These are phyloP conservation scores for Globisporangium sylvaticum DNA, from an alignment of 352 stramenopile genomes.

Conservation along the genomic window DNA sequence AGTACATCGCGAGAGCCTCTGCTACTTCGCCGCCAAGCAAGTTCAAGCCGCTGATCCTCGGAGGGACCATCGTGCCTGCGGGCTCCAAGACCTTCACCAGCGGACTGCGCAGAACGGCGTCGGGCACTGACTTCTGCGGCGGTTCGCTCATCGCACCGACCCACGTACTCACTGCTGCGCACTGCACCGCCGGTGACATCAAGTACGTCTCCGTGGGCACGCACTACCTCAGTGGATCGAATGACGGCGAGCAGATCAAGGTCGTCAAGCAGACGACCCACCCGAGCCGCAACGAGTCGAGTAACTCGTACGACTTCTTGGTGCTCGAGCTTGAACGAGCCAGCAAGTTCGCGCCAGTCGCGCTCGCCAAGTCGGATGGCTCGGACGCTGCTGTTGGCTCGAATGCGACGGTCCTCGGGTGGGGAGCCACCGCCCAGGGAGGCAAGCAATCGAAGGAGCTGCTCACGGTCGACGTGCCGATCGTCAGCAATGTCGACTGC, in stretches of 20 bases:
- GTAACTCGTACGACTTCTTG: slow-evolving; percentile 52
- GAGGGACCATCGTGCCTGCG: slow-evolving; percentile 31
- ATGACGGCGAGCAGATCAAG: slow-evolving; percentile 43
- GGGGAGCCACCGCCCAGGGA: slow-evolving; percentile 4
- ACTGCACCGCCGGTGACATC: slow-evolving; percentile 39
- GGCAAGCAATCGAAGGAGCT: slow-evolving; percentile 27
- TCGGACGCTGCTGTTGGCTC: slow-evolving; percentile 19
- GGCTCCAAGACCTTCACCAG: slow-evolving; percentile 51
- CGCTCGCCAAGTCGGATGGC: slow-evolving; percentile 25
- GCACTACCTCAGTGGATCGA: slow-evolving; percentile 39
- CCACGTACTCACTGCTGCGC: slow-evolving; percentile 58
- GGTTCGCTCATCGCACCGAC: slow-evolving; percentile 61
- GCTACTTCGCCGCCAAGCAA: slow-evolving; percentile 3
- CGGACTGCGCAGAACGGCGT: slow-evolving; percentile 30
- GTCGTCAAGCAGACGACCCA: slow-evolving; percentile 45
- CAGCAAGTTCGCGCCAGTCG: slow-evolving; percentile 35
- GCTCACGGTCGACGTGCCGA: slow-evolving; percentile 31
- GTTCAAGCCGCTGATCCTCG: slow-evolving; percentile 38
- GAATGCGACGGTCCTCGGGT: slow-evolving; percentile 37
- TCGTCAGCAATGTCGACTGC: slow-evolving; percentile 40
- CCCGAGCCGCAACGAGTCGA: slow-evolving; percentile 38
- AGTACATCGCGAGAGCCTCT: slow-evolving; percentile 4
- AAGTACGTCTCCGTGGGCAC: slow-evolving; percentile 53
- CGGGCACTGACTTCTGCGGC: slow-evolving; percentile 43
- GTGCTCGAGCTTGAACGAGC: slow-evolving; percentile 43